Conservation (phyloP, 192 early-diverging fungal species). For the Mortierella alpina region DNA sequence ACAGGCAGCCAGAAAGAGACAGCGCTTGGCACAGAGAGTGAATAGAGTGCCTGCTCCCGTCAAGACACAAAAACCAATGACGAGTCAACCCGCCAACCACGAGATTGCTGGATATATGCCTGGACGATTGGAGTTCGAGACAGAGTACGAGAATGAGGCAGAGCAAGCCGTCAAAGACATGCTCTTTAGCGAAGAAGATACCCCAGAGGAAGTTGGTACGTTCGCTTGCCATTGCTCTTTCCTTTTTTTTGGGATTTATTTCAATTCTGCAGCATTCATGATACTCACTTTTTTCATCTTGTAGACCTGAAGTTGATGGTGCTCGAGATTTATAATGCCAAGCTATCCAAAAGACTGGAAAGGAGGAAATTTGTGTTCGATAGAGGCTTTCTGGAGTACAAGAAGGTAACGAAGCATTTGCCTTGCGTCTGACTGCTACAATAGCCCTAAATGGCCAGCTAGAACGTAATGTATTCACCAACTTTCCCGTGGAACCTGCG, state of each 20-base stretch:
- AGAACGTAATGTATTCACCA: neutral
- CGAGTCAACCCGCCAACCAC: conserved; percentile 91
- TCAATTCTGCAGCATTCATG: neutral
- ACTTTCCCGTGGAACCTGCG: neutral
- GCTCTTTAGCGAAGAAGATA: conserved; percentile 88
- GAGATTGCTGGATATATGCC: conserved; percentile 99
- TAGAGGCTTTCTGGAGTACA: conserved; percentile 88
- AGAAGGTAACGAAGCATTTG: conserved; percentile 60
- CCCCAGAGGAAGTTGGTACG: conserved; percentile 82
- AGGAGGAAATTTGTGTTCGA: conserved; percentile 92
- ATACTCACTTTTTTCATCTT: conserved; percentile 2
- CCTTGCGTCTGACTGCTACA: neutral
- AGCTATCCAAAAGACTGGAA: conserved; percentile 83
- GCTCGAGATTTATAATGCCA: conserved; percentile 93
- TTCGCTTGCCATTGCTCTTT: neutral
- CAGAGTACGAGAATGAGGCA: conserved; percentile 96
- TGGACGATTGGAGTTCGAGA: conserved; percentile 93
- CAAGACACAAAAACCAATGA: conserved; percentile 67
- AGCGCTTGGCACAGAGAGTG: conserved; percentile 31
- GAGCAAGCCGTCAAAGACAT: conserved; percentile 96
- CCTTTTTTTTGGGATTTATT: neutral
- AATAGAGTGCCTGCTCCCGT: conserved; percentile 36
- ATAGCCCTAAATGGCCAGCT: neutral
- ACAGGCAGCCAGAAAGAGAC: conserved; percentile 50
- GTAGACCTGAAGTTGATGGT: conserved; percentile 89